Evolutionary conservation across 495 filamentous ascomycete genomes (phyloP), one percentile per base, ranked within the genome.

Genomic region (Trichoderma orchidacearum): DNA sequence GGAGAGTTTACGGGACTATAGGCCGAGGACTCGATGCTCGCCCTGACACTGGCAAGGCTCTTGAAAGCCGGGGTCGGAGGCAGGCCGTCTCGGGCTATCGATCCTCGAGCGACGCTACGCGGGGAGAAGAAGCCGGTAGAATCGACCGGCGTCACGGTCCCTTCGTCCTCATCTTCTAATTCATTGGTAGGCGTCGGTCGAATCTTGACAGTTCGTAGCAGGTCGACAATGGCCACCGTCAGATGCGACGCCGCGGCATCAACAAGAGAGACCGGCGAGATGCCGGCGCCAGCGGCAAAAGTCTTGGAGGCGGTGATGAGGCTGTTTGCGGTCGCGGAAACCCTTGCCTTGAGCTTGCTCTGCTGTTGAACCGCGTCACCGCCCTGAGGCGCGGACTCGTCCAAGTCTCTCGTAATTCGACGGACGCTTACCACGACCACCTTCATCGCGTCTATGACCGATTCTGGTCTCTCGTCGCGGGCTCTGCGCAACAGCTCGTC

Each of bases 181-280:
- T 93, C 89, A 30, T 83, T 83, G 0, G 74, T 75, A 4, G 84
- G 79, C 1, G 87, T 91, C 7, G 86, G 75, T 15, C 86, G 78
- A 58, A 98, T 86, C 70, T 95, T 95, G 59, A 89, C 90, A 9
- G 81, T 72, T 48, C 85, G 84, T 30, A 95, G 72, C 17, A 96
- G 73, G 60, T 95, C 93, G 21, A 98, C 85, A 6, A 96, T 79
- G 2, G 89, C 84, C 5, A 87, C 82, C 9, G 86, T 86, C 23
- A 98, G 73, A 71, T 98, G 90, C 13, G 87, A 92, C n/a, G 91
- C 92, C 8, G 93, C 93, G 11, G 93, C 93, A 71, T 98, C 93
- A 15, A 98, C 75, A 21, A 98, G 71, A 2, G 89, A 94, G n/a
- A 98, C 86, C 2, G 94, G 93, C 3, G 89, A 91, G n/a, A 98